These are phyloP conservation scores for Fusarium sp. DNA, from an alignment of 2,329 filamentous ascomycete genomes.

Conservation along the genomic window DNA sequence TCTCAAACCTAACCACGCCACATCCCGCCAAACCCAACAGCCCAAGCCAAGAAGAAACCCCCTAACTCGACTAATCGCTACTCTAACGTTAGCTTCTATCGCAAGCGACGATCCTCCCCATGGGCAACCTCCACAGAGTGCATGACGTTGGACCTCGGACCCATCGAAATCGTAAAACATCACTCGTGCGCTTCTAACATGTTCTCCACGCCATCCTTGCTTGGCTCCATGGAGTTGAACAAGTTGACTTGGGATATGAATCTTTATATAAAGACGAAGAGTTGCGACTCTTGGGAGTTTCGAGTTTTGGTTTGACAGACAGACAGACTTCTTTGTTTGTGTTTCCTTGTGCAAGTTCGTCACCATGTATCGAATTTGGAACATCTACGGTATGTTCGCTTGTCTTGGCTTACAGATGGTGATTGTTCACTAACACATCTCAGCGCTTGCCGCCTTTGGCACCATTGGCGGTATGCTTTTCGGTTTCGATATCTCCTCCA, in stretches of 20 bases:
- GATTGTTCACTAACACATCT: constrained; percentile 14
- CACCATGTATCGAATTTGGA: constrained; percentile 53
- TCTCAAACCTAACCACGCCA: constrained; percentile 20
- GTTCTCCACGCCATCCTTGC: constrained; percentile 37
- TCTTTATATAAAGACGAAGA: constrained; percentile 36
- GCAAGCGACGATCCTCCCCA: constrained; percentile 38
- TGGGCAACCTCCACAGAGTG: constrained; percentile 20
- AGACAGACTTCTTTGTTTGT: not conserved
- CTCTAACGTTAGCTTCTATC: not conserved
- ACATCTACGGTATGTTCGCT: constrained; percentile 51
- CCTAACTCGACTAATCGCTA: not conserved
- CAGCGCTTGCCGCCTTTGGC: constrained; percentile 54
- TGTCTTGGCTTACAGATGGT: not conserved
- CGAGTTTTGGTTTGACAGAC: constrained; percentile 6
- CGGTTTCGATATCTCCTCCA: constrained; percentile 69
- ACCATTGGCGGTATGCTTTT: constrained; percentile 60
- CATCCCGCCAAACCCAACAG: not conserved
- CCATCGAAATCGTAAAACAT: constrained; percentile 33
- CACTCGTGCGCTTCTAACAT: constrained; percentile 47
- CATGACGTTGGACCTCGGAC: constrained; percentile 39
- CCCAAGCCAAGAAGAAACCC: not conserved
- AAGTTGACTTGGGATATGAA: not conserved
- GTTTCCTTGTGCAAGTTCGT: not conserved
- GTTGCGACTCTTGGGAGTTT: not conserved
- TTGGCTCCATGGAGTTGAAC: not conserved